Evolutionary conservation across 1,284 basidiomycete species (phyloP), one percentile per base, ranked within the genome.

Genomic region (Leccinum angustisporum): DNA sequence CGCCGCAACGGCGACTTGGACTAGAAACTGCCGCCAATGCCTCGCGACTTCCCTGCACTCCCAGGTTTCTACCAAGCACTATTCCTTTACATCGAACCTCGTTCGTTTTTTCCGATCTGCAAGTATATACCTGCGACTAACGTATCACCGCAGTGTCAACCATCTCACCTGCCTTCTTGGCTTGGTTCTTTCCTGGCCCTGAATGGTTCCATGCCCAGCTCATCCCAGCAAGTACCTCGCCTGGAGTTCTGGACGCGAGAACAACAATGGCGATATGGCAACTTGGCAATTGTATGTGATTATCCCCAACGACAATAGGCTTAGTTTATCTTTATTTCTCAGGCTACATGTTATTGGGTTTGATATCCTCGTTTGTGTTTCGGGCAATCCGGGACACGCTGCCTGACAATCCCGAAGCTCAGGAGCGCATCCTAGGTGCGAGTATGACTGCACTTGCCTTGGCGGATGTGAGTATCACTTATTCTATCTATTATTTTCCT

Each of bases 191-290:
- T 64, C 87, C 87, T 7, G 88, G 89, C 21, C 79, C 87, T 18
- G 75, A 77, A 30, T 91, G 90, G 89, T 91, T 91, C 68, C 84
- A 87, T 70, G 80, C 86, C 68, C 80, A 88, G 67, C 82, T 91
- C 61, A 81, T 91, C 57, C 89, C 89, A 2, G 78, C 77, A 11
- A 61, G 68, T 6, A 64, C 68, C 7, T 72, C 79, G 11, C 73
- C 79, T 11, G 66, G 62, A 13, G 62, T 75, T 8, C 66, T 85
- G 59, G 84, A 89, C 60, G 67, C 78, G 30, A 78, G 86, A 18
- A 82, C 85, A 4, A 76, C 76, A n/a, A 89, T 90, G 83, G 85
- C 83, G 16, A 80, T 91, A 59, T 86, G 84, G 81, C 90, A 92
- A 69, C 78, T 92, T 8, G 85, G 81, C 31, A 91, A 89, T 67